phyloP scores from a whole-genome alignment of 2,329 filamentous ascomycete species.

The Phyllosticta citribraziliensis region DNA sequence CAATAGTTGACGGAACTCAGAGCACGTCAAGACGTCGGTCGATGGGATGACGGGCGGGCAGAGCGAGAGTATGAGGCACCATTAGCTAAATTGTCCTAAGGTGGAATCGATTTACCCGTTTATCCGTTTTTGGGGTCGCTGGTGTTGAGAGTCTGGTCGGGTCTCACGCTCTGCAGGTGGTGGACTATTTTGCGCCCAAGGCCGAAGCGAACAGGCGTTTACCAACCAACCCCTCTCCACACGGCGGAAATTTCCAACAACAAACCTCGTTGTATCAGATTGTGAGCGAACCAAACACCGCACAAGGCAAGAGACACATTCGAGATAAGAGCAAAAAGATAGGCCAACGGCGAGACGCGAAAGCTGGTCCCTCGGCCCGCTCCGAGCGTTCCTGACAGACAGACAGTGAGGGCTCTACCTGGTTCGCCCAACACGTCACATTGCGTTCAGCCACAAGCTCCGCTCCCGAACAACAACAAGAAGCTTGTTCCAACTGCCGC shows the following conservation, averaged over 20 bases:
- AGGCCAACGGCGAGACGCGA: not conserved
- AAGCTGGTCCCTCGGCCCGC: not conserved
- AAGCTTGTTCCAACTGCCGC: not conserved
- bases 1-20: not conserved
- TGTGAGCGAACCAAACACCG: not conserved
- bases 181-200: not conserved
- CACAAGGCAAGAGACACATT: not conserved
- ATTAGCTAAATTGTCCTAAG: not conserved
- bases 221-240: not conserved
- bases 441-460: not conserved
- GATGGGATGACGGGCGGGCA: not conserved
- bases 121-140: not conserved
- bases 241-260: not conserved
- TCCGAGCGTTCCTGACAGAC: not conserved
- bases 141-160: not conserved
- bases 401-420: not conserved
- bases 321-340: not conserved
- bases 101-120: not conserved
- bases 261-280: not conserved
- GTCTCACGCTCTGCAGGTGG: not conserved
- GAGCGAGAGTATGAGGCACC: not conserved
- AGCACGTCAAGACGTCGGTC: not conserved
- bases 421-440: not conserved
- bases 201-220: not conserved
- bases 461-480: not conserved